phyloP scores from a whole-genome alignment of 257 asterid species.

The Solanum sejunctum region DNA sequence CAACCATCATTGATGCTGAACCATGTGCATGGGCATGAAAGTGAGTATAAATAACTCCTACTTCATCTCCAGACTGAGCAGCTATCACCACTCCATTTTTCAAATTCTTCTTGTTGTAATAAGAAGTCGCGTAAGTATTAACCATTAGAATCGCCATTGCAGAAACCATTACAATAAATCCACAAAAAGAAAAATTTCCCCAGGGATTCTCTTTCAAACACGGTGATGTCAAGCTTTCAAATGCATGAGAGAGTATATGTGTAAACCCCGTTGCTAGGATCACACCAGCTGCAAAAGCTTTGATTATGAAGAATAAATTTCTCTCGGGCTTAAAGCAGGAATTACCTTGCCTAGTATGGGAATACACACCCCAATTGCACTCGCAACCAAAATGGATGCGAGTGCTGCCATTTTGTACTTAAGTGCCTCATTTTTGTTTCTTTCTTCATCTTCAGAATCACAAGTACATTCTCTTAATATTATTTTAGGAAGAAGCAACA shows the following conservation, averaged over 20 bases:
- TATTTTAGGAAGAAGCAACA: neutral
- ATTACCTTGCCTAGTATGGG: slow-evolving; percentile 2
- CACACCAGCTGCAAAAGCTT: slow-evolving; percentile 16
- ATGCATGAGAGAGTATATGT: slow-evolving; percentile 15
- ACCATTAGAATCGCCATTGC: slow-evolving; percentile 10
- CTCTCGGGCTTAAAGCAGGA: slow-evolving; percentile 5
- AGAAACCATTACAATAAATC: slow-evolving; percentile 12
- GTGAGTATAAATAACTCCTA: neutral
- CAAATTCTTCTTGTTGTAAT: neutral
- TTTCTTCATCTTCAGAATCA: neutral
- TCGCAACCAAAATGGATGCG: slow-evolving; percentile 6
- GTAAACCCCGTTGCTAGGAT: slow-evolving; percentile 13
- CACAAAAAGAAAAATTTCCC: slow-evolving; percentile 12
- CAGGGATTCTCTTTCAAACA: slow-evolving; percentile 6
- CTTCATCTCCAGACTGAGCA: neutral
- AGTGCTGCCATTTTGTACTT: slow-evolving; percentile 13
- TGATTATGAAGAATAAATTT: slow-evolving; percentile 8
- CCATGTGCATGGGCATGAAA: slow-evolving; percentile 16
- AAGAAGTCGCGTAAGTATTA: slow-evolving; percentile 8
- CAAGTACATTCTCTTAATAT: neutral
- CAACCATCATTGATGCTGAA: neutral
- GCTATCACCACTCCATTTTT: neutral
- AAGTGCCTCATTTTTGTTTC: neutral
- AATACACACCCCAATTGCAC: slow-evolving; percentile 14
- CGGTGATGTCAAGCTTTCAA: slow-evolving; percentile 2